Percentiles rank a stretch among this genome's conserved stretches.
These are phyloP conservation scores for Daldinia grandis DNA, from an alignment of 495 filamentous ascomycete genomes.

Conservation along the genomic window DNA sequence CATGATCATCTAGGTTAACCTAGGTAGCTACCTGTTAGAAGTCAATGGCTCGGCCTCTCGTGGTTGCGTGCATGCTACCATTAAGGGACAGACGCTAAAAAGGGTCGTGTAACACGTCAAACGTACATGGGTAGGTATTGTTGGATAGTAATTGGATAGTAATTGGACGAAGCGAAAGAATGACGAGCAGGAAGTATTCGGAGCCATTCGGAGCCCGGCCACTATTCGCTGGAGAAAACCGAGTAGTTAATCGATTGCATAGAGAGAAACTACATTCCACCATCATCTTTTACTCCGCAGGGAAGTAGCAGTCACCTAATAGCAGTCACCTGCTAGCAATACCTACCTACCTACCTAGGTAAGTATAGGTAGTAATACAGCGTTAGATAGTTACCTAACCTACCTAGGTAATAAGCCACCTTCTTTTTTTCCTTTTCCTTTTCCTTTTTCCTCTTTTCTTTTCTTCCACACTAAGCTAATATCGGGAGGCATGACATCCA, in stretches of 20 bases:
- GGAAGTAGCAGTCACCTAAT: neutral
- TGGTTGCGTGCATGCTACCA: conserved; percentile 37
- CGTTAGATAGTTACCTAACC: no score
- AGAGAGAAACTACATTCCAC: neutral
- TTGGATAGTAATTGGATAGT: neutral
- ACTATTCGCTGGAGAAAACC: conserved; percentile 31
- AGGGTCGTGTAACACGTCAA: neutral
- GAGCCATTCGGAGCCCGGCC: no score
- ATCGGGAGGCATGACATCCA: conserved; percentile 13
- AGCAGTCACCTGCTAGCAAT: conserved; percentile 33
- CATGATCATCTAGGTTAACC: neutral
- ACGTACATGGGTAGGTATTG: no score
- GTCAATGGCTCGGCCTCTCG: conserved; percentile 18
- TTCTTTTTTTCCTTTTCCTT: conserved; percentile 9
- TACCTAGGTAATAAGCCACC: conserved; percentile 25
- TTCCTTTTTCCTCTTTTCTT: neutral
- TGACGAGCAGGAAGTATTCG: conserved; percentile 30
- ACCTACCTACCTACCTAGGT: no score
- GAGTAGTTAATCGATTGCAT: conserved; percentile 15
- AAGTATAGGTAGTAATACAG: neutral
- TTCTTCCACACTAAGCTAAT: conserved; percentile 9
- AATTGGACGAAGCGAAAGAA: conserved; percentile 33
- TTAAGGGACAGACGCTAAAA: conserved; percentile 1
- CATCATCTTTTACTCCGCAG: conserved; percentile 33
- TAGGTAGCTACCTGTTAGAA: no score